Base-by-base conservation (phyloP, 1,139 yeast genomes). In the Protomyces inundatus region DNA sequence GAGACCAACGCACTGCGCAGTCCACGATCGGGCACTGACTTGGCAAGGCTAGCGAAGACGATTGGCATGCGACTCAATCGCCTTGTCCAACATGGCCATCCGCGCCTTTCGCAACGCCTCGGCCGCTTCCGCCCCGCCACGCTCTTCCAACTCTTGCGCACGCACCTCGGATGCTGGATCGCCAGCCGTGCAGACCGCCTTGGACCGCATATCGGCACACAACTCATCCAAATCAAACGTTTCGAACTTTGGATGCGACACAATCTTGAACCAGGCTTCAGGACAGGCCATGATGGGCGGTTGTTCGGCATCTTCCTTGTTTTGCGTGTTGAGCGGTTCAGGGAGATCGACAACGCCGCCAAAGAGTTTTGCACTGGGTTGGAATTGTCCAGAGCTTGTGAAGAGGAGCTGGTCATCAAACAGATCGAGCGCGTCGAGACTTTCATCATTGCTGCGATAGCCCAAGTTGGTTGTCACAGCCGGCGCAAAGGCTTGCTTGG, bases 211-310 rank as follows among this genome's bases (percentile, higher is more conserved):
- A 42, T 93, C 98, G 50, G 78, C 75, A 80, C 98, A 93, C 72
- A 93, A 81, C 1, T 96, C 95, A 73, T 91, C 97, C 68, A 93
- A 90, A 75, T 93, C 98, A 65, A 93, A 80, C 67, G 91, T 97
- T 5, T 95, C 85, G 75, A 91, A 93, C 73, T 87, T 85, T 42
- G 98, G 98, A 79, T 93, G 97, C 14, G 95, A 78, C 2, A 97
- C 88, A 50, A 93, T 88, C 72, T 98, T 82, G 74, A 91, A 98
- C 98, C 98, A 93, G 32, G 91, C 87, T 70, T 90, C 97, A 0
- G 95, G 84, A 75, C 98, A 93, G 71, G 84, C 35, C n/a, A 40
- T 14, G 34, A 32, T 32, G 4, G 14, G 14, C 30, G 42, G 14
- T 2, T 36, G 7, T 10, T 35, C 30, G n/a, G 45, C 35, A 3